Percentiles rank a stretch among this genome's conserved stretches.
Evolutionary conservation across 106 monocot genomes (phyloP).

Genomic region (Acanthochlamys bracteata): DNA sequence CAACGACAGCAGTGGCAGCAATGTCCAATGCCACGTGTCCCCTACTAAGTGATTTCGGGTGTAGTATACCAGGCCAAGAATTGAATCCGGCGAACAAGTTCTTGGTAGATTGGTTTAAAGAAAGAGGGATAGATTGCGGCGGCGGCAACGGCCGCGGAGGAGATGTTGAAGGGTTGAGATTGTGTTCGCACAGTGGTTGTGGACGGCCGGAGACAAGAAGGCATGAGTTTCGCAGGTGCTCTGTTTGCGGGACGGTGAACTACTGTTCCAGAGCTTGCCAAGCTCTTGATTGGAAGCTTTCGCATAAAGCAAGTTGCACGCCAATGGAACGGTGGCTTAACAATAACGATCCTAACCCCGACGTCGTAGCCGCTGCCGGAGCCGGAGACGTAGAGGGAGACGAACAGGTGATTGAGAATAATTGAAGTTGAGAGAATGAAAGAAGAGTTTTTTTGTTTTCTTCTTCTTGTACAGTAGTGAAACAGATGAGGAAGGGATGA

Average conservation of each 20-base stretch:
- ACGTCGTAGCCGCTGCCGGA: not conserved
- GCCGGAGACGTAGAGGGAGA: not conserved
- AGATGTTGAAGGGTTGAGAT: conserved; percentile 16
- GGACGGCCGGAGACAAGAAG: conserved; percentile 53
- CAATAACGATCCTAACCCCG: conserved; percentile 4
- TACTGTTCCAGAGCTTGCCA: conserved; percentile 73
- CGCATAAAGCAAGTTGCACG: conserved; percentile 28
- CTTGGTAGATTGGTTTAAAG: conserved; percentile 59
- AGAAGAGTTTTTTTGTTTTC: not conserved
- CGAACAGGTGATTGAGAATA: not conserved
- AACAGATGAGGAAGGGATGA: too few species aligned
- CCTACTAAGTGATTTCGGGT: conserved; percentile 45
- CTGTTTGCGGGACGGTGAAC: conserved; percentile 45
- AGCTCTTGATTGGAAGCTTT: conserved; percentile 50
- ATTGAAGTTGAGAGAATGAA: too few species aligned
- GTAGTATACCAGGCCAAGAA: conserved; percentile 32
- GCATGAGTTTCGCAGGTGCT: conserved; percentile 67
- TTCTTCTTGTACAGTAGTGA: not conserved
- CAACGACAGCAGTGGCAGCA: not conserved
- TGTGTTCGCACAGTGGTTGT: conserved; percentile 45
- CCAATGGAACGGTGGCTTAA: conserved; percentile 27
- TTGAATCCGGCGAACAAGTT: conserved; percentile 61
- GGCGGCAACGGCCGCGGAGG: not conserved
- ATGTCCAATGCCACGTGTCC: conserved; percentile 2
- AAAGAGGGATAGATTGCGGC: not conserved